Conservation (phyloP, 768 basidiomycete genomes). For the Fistulinella prunicolor region DNA sequence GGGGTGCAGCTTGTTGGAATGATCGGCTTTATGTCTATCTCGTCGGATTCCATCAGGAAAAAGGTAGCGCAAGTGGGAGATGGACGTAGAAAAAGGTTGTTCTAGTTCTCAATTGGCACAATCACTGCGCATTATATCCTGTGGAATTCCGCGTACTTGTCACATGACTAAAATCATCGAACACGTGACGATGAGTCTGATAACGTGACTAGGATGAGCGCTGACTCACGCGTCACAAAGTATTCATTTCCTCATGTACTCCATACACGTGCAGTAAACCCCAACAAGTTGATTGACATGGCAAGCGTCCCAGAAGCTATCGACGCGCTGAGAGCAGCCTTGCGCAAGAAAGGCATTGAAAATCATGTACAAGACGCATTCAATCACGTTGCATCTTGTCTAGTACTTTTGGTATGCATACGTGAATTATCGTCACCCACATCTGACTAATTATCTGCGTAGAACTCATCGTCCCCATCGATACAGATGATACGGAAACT, state of each 20-base stretch:
- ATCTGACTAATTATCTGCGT: neutral
- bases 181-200: conserved; percentile 18
- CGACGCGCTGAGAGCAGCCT: conserved; percentile 30
- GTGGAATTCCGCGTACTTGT: conserved; percentile 25
- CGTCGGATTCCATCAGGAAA: conserved; percentile 20
- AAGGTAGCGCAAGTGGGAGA: conserved; percentile 11
- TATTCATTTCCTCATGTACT: too few relatives aligned
- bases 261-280: neutral
- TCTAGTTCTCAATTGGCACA: conserved; percentile 1
- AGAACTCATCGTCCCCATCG: conserved; percentile 42
- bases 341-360: conserved; percentile 29
- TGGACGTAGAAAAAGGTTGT: conserved; percentile 2
- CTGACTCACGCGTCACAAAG: too few relatives aligned
- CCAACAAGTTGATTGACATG: conserved; percentile 5
- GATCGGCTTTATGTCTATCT: conserved; percentile 15
- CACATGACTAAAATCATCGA: conserved; percentile 29
- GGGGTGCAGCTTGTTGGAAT: conserved; percentile 7
- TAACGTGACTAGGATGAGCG: too few relatives aligned
- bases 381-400: conserved; percentile 40
- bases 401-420: conserved; percentile 43
- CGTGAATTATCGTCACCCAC: neutral
- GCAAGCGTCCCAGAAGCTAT: conserved; percentile 30
- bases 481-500: conserved; percentile 38
- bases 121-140: conserved; percentile 12
- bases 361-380: conserved; percentile 34